Evolutionary conservation across 2,329 filamentous ascomycete genomes (phyloP), one percentile per base, ranked within the genome.

Genomic region (Colletotrichum sublineola): DNA sequence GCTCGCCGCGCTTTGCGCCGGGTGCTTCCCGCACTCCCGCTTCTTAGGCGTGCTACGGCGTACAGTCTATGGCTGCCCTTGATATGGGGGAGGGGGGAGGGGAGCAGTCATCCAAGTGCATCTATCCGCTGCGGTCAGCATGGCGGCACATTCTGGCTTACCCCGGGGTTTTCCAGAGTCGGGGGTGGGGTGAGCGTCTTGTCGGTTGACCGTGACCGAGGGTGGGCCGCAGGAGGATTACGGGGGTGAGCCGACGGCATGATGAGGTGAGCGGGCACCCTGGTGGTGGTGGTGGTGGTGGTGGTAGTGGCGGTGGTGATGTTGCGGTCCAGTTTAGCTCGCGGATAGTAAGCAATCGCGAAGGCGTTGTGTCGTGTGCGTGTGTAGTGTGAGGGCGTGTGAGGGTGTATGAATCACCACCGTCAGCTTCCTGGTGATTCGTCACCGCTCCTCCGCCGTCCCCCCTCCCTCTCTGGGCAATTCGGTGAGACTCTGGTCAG

Each of bases 281-380:
- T 36, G 6, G 46, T 20, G 61, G 44, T 24, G 44, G 44, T 15
- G 40, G 40, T 15, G 40, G n/a, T n/a, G n/a, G 33, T 36, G 33
- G 33, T 36, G 33, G 8, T 36, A 8, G 33, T 36, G 33, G 24
- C 24, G 1, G 24, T 24, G 24, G 6, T 38, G 36, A 6, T n/a
- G 36, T 1, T 53, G 48, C 61, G 61, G 61, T 53, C 40, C 48
- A 38, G 53, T 44, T 63, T 63, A 55, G 60, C 60, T 63, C 44
- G 36, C 20, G 44, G 18, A 15, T 14, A n/a, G 24, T 5, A 62
- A 18, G 29, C 57, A 29, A 48, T 31, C 15, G 40, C 29, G 18
- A 33, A 18, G 40, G 57, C 18, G 40, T n/a, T 46, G 42, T 44
- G 18, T 20, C 11, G 42, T 29, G 40, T 12, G 24, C 14, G 24